Conservation (phyloP, 2,329 filamentous ascomycete genomes). For the Fusarium sp. region DNA sequence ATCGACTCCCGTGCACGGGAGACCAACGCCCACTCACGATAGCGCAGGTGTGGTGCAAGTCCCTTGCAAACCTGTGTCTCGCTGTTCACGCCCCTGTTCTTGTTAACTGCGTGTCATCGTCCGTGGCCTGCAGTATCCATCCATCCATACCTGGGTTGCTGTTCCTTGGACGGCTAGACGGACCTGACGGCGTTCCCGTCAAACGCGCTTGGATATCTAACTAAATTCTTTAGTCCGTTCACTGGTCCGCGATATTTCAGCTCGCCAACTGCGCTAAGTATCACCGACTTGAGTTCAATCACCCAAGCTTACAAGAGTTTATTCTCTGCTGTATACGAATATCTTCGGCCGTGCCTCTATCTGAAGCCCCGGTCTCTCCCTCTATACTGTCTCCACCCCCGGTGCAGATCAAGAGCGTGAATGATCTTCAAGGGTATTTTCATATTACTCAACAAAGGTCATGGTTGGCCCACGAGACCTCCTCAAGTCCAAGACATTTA, state of each 20-base stretch:
- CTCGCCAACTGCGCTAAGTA: slow-evolving; percentile 18
- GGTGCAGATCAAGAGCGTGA: neutral
- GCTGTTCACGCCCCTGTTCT: slow-evolving; percentile 15
- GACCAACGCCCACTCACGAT: slow-evolving; percentile 16
- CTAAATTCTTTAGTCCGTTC: slow-evolving; percentile 11
- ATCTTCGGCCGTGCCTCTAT: slow-evolving; percentile 1
- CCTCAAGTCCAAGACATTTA: slow-evolving; percentile 23
- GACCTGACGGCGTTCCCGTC: slow-evolving; percentile 33
- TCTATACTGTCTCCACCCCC: slow-evolving; percentile 1
- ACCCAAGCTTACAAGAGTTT: neutral
- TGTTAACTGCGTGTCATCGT: slow-evolving; percentile 43
- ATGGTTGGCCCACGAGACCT: slow-evolving; percentile 11
- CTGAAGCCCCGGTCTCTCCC: slow-evolving; percentile 1
- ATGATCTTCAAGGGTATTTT: slow-evolving; percentile 7
- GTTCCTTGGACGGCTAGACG: slow-evolving; percentile 14
- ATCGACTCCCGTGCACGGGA: slow-evolving; percentile 33
- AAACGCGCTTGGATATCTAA: slow-evolving; percentile 19
- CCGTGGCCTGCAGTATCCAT: slow-evolving; percentile 26
- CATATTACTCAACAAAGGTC: slow-evolving; percentile 24
- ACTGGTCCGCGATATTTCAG: slow-evolving; percentile 24
- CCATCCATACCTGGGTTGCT: slow-evolving; percentile 21
- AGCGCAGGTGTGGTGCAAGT: slow-evolving; percentile 9
- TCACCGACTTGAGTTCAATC: neutral
- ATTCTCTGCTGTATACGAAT: slow-evolving; percentile 6
- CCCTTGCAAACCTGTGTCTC: slow-evolving; percentile 22